Evolutionary conservation across 1,284 basidiomycete species (phyloP).

Genomic region (Paramarasmius palmivorus): DNA sequence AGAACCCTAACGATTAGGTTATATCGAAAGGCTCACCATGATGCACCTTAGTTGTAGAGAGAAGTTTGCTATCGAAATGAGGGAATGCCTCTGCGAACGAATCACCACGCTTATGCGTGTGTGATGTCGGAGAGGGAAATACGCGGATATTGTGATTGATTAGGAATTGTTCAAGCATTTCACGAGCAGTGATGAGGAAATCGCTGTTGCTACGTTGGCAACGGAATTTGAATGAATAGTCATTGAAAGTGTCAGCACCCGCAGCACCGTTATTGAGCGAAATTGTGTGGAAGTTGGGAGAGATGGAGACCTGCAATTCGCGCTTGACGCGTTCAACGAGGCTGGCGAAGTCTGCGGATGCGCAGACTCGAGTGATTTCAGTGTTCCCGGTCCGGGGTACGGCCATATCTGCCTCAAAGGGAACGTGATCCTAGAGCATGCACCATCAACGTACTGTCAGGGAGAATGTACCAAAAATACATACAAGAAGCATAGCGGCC

Average conservation of each 20-base stretch:
- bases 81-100: slow-evolving; percentile 95
- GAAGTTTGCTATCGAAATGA: slow-evolving; percentile 94
- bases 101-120: slow-evolving; percentile 81
- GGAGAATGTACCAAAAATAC: slow-evolving; percentile 25
- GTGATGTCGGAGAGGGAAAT: slow-evolving; percentile 72
- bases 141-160: slow-evolving; percentile 81
- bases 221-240: slow-evolving; percentile 93
- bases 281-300: slow-evolving; percentile 67
- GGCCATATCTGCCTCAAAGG: slow-evolving; percentile 95
- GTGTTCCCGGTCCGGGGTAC: slow-evolving; percentile 72
- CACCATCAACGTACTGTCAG: slow-evolving; percentile 8
- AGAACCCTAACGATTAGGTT: not conserved
- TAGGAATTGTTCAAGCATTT: slow-evolving; percentile 92
- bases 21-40: slow-evolving; percentile 49
- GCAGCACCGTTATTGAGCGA: slow-evolving; percentile 35
- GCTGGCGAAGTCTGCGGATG: slow-evolving; percentile 78
- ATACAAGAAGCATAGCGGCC: slow-evolving; percentile 89
- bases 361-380: slow-evolving; percentile 75
- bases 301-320: slow-evolving; percentile 89
- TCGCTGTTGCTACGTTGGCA: slow-evolving; percentile 95
- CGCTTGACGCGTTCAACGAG: slow-evolving; percentile 91
- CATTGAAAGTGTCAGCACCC: slow-evolving; percentile 54
- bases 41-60: slow-evolving; percentile 73
- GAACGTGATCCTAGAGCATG: slow-evolving; percentile 83
- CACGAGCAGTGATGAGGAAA: slow-evolving; percentile 85